These are phyloP conservation scores for Fraxinus dipetala DNA, from an alignment of 305 asterid genomes.

Conservation along the genomic window DNA sequence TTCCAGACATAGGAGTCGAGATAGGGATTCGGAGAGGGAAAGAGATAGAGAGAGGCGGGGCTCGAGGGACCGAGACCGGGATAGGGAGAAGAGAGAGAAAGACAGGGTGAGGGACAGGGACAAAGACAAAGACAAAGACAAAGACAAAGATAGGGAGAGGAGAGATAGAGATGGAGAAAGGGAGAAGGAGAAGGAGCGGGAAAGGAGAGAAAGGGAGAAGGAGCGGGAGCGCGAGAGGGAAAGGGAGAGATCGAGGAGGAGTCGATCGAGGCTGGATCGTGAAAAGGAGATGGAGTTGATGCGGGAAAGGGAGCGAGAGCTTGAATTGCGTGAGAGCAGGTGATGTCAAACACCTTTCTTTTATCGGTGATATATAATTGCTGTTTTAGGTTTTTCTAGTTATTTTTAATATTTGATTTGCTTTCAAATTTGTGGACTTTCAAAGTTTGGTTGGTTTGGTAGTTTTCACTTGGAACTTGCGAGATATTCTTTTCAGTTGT, in stretches of 20 bases:
- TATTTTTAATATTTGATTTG: conserved; percentile 9
- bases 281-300: conserved; percentile 55
- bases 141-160: conserved; percentile 30
- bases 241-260: conserved; percentile 34
- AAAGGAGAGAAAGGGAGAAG: conserved; percentile 12
- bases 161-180: conserved; percentile 44
- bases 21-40: neutral
- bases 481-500: neutral
- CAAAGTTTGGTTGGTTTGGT: neutral
- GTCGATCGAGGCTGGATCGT: conserved; percentile 41
- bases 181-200: conserved; percentile 13
- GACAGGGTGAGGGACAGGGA: conserved; percentile 28
- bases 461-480: neutral
- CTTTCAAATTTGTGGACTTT: neutral
- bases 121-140: neutral
- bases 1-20: neutral
- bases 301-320: conserved; percentile 69
- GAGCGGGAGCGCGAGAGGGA: conserved; percentile 12
- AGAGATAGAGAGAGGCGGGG: conserved; percentile 18
- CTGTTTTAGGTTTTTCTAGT: neutral
- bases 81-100: conserved; percentile 18
- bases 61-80: conserved; percentile 32
- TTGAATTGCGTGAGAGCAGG: conserved; percentile 58
- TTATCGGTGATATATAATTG: neutral
- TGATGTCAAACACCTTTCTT: conserved; percentile 36